Conservation (phyloP, 2,329 filamentous ascomycete genomes). For the Penicillium corylophilum region DNA sequence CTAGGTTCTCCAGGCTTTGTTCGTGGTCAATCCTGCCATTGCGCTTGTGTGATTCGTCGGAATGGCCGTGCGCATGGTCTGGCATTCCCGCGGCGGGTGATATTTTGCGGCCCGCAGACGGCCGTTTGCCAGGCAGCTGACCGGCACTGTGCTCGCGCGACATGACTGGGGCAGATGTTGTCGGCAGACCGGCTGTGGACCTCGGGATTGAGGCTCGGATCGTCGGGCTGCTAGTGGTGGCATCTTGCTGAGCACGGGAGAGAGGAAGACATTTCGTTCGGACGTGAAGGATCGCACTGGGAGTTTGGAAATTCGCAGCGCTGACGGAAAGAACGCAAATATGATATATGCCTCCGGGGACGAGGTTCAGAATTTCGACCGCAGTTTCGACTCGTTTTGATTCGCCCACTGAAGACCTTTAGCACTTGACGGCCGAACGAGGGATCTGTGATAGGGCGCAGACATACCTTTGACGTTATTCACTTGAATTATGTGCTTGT, state of each 20-base stretch:
- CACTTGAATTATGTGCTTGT: slow-evolving; percentile 88
- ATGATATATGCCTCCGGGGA: slow-evolving; percentile 87
- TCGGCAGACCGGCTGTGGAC: slow-evolving; percentile 54
- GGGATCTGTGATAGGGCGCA: not conserved
- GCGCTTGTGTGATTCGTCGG: slow-evolving; percentile 39
- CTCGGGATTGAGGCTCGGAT: slow-evolving; percentile 56
- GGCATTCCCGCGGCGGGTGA: slow-evolving; percentile 64
- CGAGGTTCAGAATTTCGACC: slow-evolving; percentile 86
- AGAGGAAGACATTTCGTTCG: slow-evolving; percentile 63
- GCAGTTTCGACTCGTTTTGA: slow-evolving; percentile 77
- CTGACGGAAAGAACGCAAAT: slow-evolving; percentile 91
- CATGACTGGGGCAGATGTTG: slow-evolving; percentile 61
- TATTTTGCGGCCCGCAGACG: slow-evolving; percentile 70
- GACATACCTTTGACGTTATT: slow-evolving; percentile 82
- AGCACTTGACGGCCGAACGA: slow-evolving; percentile 2
- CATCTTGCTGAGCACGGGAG: slow-evolving; percentile 37
- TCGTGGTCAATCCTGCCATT: slow-evolving; percentile 55
- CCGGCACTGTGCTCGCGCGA: slow-evolving; percentile 64
- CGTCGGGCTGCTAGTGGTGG: slow-evolving; percentile 35
- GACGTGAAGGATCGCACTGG: slow-evolving; percentile 80
- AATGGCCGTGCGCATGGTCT: slow-evolving; percentile 40
- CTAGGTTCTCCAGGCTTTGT: slow-evolving; percentile 72
- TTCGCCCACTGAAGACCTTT: slow-evolving; percentile 67
- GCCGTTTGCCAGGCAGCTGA: slow-evolving; percentile 57
- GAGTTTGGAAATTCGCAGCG: slow-evolving; percentile 86